These are phyloP conservation scores for Leccinum uliginosum DNA, from an alignment of 768 basidiomycete species.

Conservation along the genomic window DNA sequence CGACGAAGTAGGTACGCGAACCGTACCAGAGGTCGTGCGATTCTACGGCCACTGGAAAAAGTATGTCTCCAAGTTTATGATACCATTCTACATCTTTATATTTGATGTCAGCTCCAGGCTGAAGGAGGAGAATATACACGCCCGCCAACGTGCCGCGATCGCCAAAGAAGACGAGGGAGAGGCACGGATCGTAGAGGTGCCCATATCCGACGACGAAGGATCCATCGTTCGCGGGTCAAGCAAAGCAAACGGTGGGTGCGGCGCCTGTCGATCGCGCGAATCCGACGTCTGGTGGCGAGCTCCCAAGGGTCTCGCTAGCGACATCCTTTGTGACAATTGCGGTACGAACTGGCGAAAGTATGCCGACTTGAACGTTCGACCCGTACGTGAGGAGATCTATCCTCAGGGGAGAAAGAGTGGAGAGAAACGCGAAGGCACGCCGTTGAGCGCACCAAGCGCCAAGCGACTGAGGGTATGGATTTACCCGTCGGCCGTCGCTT, in stretches of 20 bases:
- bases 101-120: slow-evolving; percentile 49
- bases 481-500: not conserved
- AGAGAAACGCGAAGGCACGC: slow-evolving; percentile 62
- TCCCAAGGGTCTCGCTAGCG: slow-evolving; percentile 75
- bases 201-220: slow-evolving; percentile 63
- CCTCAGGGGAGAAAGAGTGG: slow-evolving; percentile 38
- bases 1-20: slow-evolving; percentile 66
- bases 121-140: slow-evolving; percentile 60
- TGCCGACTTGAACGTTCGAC: slow-evolving; percentile 78
- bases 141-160: slow-evolving; percentile 36
- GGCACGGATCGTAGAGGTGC: slow-evolving; percentile 29
- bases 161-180: slow-evolving; percentile 26
- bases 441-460: slow-evolving; percentile 43
- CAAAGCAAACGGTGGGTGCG: slow-evolving; percentile 60
- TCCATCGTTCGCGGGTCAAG: slow-evolving; percentile 61
- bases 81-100: slow-evolving; percentile 7
- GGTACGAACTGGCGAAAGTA: slow-evolving; percentile 92
- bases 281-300: slow-evolving; percentile 88
- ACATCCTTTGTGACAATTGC: slow-evolving; percentile 79
- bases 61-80: slow-evolving; percentile 34
- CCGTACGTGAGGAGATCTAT: slow-evolving; percentile 61
- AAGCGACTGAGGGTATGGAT: slow-evolving; percentile 61
- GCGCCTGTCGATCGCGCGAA: slow-evolving; percentile 80
- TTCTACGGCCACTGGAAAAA: slow-evolving; percentile 88
- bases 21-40: slow-evolving; percentile 74